These are phyloP conservation scores for Noccaea bulbosa DNA, from an alignment of 345 rosid species.

Conservation along the genomic window DNA sequence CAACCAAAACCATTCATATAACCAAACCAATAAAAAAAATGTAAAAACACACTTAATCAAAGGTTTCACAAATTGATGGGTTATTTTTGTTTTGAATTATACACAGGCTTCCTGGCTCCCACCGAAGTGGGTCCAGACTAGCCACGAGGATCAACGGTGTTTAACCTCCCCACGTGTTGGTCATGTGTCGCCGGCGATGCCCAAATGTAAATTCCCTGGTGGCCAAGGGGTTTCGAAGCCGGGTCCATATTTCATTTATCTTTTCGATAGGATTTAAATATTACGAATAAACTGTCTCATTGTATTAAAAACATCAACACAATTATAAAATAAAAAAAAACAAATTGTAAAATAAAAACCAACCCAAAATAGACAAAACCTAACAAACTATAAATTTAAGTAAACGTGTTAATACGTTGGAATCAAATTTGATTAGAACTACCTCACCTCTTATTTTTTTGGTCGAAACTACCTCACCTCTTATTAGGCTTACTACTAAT, in stretches of 20 bases:
- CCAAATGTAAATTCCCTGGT: too few relatives aligned
- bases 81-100: too few relatives aligned
- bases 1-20: neutral
- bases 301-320: too few relatives aligned
- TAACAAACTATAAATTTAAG: neutral
- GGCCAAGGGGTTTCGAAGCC: too few relatives aligned
- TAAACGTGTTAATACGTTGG: neutral
- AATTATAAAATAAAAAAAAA: too few relatives aligned
- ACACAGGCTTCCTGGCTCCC: too few relatives aligned
- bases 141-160: too few relatives aligned
- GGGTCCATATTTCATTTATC: neutral
- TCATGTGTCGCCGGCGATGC: too few relatives aligned
- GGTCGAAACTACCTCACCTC: constrained; percentile 2
- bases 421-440: neutral
- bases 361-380: neutral
- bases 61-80: neutral
- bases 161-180: too few relatives aligned
- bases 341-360: neutral
- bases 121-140: too few relatives aligned
- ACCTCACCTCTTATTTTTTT: neutral
- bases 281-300: neutral
- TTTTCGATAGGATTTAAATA: neutral
- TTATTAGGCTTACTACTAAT: neutral
- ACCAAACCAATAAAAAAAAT: neutral
- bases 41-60: neutral